Evolutionary conservation across 2,329 filamentous ascomycete species (phyloP).

Genomic region (Verticillium zaregamsianum): DNA sequence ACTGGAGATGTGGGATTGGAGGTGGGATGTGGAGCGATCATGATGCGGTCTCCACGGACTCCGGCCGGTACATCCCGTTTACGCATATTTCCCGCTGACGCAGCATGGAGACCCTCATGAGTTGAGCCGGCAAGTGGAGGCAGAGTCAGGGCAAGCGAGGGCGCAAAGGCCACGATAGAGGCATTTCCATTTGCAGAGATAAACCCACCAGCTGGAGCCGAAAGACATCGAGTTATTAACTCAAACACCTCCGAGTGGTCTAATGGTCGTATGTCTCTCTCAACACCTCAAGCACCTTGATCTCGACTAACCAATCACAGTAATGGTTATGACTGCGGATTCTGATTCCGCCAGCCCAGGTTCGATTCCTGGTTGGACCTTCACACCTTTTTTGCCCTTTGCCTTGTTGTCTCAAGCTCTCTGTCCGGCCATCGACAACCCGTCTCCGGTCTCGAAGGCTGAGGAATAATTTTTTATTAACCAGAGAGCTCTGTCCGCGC

Average conservation of each 20-base stretch:
- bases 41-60: background rate
- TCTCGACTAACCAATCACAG: background rate
- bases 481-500: too few species aligned
- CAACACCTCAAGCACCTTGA: background rate
- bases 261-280: background rate
- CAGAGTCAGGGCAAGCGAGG: too few species aligned
- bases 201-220: background rate
- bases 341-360: slow-evolving; percentile 3
- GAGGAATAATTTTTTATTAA: too few species aligned
- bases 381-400: background rate
- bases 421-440: too few species aligned
- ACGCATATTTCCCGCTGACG: background rate
- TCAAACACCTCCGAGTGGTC: background rate
- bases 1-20: background rate
- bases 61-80: background rate
- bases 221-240: background rate
- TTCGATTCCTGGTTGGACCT: slow-evolving; percentile 5
- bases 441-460: too few species aligned
- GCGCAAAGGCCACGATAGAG: background rate
- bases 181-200: background rate
- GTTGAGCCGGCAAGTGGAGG: too few species aligned
- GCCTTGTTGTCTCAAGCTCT: background rate
- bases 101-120: background rate
- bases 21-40: background rate
- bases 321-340: slow-evolving; percentile 3